Conservation (phyloP, 192 early-diverging fungal genomes). For the Backusella luteola region DNA sequence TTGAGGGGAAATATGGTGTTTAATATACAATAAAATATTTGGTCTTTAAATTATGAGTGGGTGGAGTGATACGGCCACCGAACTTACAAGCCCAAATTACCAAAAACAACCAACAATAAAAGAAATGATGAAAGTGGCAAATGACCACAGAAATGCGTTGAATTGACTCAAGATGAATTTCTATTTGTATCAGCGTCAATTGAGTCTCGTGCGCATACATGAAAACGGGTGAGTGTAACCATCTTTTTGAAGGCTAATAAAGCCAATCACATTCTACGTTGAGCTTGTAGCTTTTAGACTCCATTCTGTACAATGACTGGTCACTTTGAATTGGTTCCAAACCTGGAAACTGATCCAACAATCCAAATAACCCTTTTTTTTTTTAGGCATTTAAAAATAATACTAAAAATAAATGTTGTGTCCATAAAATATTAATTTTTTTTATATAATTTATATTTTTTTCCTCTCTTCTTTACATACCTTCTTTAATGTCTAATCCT, state of each 20-base stretch:
- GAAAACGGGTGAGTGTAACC: not conserved
- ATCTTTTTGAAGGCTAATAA: not conserved
- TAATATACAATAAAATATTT: not conserved
- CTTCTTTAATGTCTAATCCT: constrained; percentile 28
- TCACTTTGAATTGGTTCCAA: not conserved
- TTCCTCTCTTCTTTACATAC: not conserved
- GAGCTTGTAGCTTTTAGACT: not conserved
- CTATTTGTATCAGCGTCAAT: not conserved
- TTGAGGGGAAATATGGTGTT: not conserved
- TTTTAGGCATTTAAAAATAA: constrained; percentile 11
- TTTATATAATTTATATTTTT: constrained; percentile 6
- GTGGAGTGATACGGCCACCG: not conserved
- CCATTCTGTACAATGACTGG: constrained; percentile 1
- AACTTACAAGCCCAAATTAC: not conserved
- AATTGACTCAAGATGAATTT: not conserved
- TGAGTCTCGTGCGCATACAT: not conserved
- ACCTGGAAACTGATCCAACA: not conserved
- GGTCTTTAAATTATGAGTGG: not conserved
- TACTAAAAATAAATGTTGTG: constrained; percentile 16
- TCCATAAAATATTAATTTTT: constrained; percentile 4
- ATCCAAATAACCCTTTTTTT: not conserved
- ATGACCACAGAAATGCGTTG: not conserved
- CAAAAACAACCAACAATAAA: not conserved
- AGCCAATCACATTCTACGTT: not conserved
- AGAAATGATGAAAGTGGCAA: not conserved